Evolutionary conservation across 192 early-diverging fungal species (phyloP).

Genomic region (Entomortierella parvispora): DNA sequence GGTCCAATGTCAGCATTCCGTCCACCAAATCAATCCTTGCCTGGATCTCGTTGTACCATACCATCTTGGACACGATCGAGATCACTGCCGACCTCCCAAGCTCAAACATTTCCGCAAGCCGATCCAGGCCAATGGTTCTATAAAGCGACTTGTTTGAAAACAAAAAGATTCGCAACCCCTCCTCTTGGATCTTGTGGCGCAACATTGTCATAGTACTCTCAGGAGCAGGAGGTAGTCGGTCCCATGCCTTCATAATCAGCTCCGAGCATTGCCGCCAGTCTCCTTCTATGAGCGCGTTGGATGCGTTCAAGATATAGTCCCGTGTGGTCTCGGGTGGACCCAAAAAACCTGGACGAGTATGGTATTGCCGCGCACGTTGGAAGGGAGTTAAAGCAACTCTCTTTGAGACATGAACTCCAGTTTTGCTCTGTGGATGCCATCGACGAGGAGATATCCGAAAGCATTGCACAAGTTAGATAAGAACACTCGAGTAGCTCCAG

Average conservation of each 20-base stretch:
- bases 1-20: constrained; percentile 84
- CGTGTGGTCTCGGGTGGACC: constrained; percentile 98
- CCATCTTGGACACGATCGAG: constrained; percentile 91
- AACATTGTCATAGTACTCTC: constrained; percentile 94
- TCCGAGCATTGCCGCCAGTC: constrained; percentile 93
- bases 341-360: constrained; percentile 95
- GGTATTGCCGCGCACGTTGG: constrained; percentile 92
- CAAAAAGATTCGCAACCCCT: constrained; percentile 95
- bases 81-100: constrained; percentile 72
- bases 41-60: constrained; percentile 90
- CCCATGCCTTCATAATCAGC: constrained; percentile 97
- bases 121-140: constrained; percentile 84
- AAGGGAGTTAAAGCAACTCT: constrained; percentile 92
- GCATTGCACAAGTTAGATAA: constrained; percentile 94
- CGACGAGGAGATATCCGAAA: constrained; percentile 99
- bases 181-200: constrained; percentile 90
- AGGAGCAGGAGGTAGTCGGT: constrained; percentile 79
- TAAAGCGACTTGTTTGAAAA: constrained; percentile 94
- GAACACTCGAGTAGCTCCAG: constrained; percentile 97
- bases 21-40: constrained; percentile 90
- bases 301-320: constrained; percentile 98
- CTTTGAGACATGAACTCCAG: constrained; percentile 68
- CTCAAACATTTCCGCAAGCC: constrained; percentile 90
- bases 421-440: no score
- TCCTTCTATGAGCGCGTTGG: constrained; percentile 89